Conservation (phyloP, 129 eudicot genomes). For the Artemisia tridentata region DNA sequence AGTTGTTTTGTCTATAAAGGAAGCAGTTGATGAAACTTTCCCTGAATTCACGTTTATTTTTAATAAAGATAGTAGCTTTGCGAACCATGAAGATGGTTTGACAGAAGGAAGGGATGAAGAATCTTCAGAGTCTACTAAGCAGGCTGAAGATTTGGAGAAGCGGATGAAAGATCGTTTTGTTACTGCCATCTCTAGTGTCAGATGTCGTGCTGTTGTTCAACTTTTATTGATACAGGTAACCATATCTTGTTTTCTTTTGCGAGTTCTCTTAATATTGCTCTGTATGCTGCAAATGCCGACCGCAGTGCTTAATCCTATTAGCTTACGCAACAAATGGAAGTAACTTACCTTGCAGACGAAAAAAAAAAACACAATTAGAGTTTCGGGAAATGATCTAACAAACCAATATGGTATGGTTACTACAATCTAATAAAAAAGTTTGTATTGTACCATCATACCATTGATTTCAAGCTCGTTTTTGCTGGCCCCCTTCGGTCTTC, state of each 20-base stretch:
- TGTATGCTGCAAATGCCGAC: background rate
- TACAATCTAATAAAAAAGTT: too few species aligned
- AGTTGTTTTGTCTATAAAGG: conserved; percentile 73
- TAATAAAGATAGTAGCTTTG: conserved; percentile 33
- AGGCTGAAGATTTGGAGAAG: conserved; percentile 41
- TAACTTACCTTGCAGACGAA: too few species aligned
- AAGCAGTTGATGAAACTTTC: conserved; percentile 68
- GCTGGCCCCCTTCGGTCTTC: too few species aligned
- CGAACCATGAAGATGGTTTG: conserved; percentile 44
- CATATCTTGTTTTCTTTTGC: background rate
- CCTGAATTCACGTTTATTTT: conserved; percentile 70
- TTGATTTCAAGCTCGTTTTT: too few species aligned
- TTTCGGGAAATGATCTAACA: too few species aligned
- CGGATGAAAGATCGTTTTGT: conserved; percentile 39
- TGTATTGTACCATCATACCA: too few species aligned
- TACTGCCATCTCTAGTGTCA: conserved; percentile 53
- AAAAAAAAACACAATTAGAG: too few species aligned
- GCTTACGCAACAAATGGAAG: too few species aligned
- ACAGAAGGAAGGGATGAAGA: conserved; percentile 20
- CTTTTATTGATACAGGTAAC: conserved; percentile 71
- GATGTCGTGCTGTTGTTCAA: conserved; percentile 69
- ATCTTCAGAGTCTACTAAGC: conserved; percentile 35
- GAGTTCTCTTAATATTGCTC: background rate
- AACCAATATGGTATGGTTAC: too few species aligned
- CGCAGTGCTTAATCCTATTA: too few species aligned